These are phyloP conservation scores for Penicillium glabrum DNA, from an alignment of 2,329 filamentous ascomycete species.

Conservation along the genomic window DNA sequence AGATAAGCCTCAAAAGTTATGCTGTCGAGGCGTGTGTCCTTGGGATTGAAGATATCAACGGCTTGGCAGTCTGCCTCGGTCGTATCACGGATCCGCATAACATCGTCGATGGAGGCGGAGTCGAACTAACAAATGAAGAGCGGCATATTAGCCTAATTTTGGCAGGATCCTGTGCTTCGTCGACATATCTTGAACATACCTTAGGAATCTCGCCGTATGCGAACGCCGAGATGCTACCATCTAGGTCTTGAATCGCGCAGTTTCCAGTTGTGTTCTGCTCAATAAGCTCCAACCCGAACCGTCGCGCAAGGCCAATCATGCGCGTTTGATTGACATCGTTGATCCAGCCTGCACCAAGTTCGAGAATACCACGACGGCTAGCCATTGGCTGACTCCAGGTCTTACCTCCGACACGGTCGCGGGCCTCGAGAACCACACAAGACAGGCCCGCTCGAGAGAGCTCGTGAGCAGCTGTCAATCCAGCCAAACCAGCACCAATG, in stretches of 20 bases:
- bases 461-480: conserved; percentile 37
- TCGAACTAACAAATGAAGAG: conserved; percentile 16
- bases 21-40: conserved; percentile 32
- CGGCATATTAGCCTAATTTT: background rate
- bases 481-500: conserved; percentile 42
- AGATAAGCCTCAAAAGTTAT: conserved; percentile 44
- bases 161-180: fast-evolving
- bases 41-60: conserved; percentile 25
- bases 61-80: conserved; percentile 42
- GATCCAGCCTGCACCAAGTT: conserved; percentile 61
- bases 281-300: conserved; percentile 42
- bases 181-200: background rate
- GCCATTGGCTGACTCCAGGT: conserved; percentile 28
- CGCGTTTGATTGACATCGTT: conserved; percentile 55
- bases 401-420: conserved; percentile 47
- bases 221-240: conserved; percentile 40
- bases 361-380: conserved; percentile 33
- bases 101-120: conserved; percentile 20
- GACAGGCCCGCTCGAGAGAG: conserved; percentile 33
- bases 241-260: conserved; percentile 42
- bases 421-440: conserved; percentile 41
- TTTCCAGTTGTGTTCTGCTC: conserved; percentile 51
- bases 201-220: background rate
- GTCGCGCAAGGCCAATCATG: conserved; percentile 40
- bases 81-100: conserved; percentile 36